phyloP scores from a whole-genome alignment of 331 rosid species.

The Telfairia occidentalis region DNA sequence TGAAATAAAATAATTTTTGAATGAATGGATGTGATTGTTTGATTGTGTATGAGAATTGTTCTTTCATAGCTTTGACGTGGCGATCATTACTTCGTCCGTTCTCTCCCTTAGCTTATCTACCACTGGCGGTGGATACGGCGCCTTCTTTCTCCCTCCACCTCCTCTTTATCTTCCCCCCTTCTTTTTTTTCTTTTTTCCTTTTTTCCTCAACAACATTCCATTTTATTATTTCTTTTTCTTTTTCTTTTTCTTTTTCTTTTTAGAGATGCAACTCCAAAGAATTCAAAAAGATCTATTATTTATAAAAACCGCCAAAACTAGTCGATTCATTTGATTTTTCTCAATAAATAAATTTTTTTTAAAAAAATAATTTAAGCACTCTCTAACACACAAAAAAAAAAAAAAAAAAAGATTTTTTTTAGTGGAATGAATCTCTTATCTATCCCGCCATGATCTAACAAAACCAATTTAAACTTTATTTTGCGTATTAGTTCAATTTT shows the following conservation, averaged over 20 bases:
- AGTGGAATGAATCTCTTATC: too few species aligned
- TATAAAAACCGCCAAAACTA: background rate
- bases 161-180: background rate
- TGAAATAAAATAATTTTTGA: too few species aligned
- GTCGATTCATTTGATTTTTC: background rate
- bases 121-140: conserved; percentile 1
- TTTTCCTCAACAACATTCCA: too few species aligned
- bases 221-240: background rate
- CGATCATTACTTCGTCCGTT: background rate
- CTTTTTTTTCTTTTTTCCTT: background rate
- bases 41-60: background rate
- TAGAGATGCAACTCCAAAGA: background rate
- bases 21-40: background rate
- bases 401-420: too few species aligned
- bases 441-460: too few species aligned
- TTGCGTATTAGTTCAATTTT: too few species aligned
- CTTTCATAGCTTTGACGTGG: background rate
- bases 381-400: too few species aligned
- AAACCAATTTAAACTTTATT: too few species aligned
- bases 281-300: background rate
- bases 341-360: too few species aligned
- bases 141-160: background rate
- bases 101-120: background rate
- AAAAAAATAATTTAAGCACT: too few species aligned
- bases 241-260: background rate